Percentiles rank a stretch among this genome's conserved stretches.
These are phyloP conservation scores for Plectosphaerella sp. DNA, from an alignment of 2,329 filamentous ascomycete species.

Conservation along the genomic window DNA sequence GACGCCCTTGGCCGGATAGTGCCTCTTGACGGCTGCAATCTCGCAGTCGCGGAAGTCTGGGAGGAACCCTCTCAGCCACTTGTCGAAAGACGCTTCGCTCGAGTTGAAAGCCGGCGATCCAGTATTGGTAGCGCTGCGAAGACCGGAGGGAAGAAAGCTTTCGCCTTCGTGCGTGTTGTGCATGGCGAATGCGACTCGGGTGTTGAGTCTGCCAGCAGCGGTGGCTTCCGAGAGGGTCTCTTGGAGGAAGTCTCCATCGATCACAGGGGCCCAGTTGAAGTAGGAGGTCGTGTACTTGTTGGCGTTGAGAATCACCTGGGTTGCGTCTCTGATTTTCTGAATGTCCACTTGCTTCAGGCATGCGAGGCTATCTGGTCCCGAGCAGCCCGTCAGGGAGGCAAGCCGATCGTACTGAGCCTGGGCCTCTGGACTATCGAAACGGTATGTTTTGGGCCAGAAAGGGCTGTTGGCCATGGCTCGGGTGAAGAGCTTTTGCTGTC, in stretches of 20 bases:
- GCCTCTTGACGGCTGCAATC: slow-evolving; percentile 28
- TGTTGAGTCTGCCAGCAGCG: slow-evolving; percentile 30
- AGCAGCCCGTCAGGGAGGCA: slow-evolving; percentile 42
- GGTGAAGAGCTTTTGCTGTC: slow-evolving; percentile 13
- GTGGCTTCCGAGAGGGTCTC: slow-evolving; percentile 40
- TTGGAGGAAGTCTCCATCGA: slow-evolving; percentile 50
- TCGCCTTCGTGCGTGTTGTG: slow-evolving; percentile 62
- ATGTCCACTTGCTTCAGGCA: slow-evolving; percentile 52
- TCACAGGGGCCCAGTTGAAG: slow-evolving; percentile 57
- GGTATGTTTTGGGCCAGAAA: slow-evolving; percentile 57
- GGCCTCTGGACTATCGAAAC: slow-evolving; percentile 42
- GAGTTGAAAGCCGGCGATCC: slow-evolving; percentile 42
- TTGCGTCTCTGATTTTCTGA: slow-evolving; percentile 47
- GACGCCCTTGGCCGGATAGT: slow-evolving; percentile 43
- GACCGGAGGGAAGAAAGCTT: slow-evolving; percentile 51
- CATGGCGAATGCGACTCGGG: slow-evolving; percentile 42
- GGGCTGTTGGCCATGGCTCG: slow-evolving; percentile 36
- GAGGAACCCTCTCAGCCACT: slow-evolving; percentile 50
- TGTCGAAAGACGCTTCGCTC: slow-evolving; percentile 41
- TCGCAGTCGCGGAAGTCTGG: slow-evolving; percentile 38
- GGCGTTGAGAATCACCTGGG: slow-evolving; percentile 39
- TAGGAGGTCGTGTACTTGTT: slow-evolving; percentile 50
- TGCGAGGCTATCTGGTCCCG: slow-evolving; percentile 35
- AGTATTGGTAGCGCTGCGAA: slow-evolving; percentile 27
- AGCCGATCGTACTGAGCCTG: slow-evolving; percentile 46